Evolutionary conservation across 257 asterid species (phyloP), one percentile per base, ranked within the genome.

Genomic region (Marsdenia floribunda): DNA sequence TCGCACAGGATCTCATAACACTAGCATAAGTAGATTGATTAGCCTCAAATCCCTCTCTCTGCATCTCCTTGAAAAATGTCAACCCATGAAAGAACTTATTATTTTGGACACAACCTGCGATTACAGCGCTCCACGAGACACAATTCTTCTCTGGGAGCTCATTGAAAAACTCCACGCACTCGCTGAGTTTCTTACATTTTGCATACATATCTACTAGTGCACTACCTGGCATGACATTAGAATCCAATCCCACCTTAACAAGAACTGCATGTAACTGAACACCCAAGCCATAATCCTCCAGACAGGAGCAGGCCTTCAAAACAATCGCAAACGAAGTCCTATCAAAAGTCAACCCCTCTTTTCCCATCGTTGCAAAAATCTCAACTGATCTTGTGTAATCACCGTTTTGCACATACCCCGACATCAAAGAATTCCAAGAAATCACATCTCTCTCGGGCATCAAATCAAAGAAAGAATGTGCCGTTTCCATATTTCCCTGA

Each of bases 41-140:
- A 50, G 88, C 96, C 26, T 88, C 93, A 64, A 85, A 80, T 18
- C 88, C 93, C 73, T 78, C 87, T 76, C 90, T 83, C 65, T 85
- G 97, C 96, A 93, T 91, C 81, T 84, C 86, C 71, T 74, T 87
- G 81, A 93, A 93, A 64, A 89, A 76, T 46, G 82, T 77, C 71
- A 93, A 68, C 78, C 98, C 97, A 15, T 78, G 37, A 44, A 68
- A 52, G 83, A 77, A 85, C 57, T 88, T 88, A 9, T 72, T 66
- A 50, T 89, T 93, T 81, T 93, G 97, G 74, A 83, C 81, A 59
- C 89, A 80, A 18, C 96, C 96, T 3, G 96, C 98, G 46, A 93
- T 88, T 24, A 83, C 54, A 26, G 98, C 98, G 12, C 98, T 93
- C 98, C 98, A 93, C 1, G 97, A 86, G 75, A 93, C 96, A 91